These are phyloP conservation scores for Penicillium pancosmium DNA, from an alignment of 495 filamentous ascomycete genomes.

Conservation along the genomic window DNA sequence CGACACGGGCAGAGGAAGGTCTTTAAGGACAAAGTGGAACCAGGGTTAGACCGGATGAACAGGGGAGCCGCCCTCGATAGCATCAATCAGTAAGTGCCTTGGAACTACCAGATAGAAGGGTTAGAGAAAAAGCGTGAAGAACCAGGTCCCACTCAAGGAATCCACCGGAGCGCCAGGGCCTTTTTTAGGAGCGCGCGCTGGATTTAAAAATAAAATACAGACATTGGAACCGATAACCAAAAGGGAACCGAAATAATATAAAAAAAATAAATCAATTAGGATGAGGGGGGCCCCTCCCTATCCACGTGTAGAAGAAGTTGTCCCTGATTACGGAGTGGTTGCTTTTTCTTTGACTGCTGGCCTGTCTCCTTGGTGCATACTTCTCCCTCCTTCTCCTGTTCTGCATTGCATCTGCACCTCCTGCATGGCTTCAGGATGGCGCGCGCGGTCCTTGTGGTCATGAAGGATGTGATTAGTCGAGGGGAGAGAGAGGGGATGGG, in stretches of 20 bases:
- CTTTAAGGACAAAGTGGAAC: constrained; percentile 25
- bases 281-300: constrained; percentile 14
- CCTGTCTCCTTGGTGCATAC: neutral
- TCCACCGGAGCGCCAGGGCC: constrained; percentile 9
- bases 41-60: constrained; percentile 17
- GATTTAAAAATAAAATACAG: constrained; percentile 2
- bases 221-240: neutral
- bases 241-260: neutral
- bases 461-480: constrained; percentile 1
- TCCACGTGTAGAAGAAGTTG: constrained; percentile 26
- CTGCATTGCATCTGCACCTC: constrained; percentile 8
- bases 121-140: constrained; percentile 6
- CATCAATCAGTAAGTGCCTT: constrained; percentile 4
- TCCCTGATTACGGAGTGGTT: constrained; percentile 9
- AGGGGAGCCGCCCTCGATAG: constrained; percentile 24
- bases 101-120: constrained; percentile 2
- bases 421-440: constrained; percentile 6
- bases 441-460: neutral
- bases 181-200: constrained; percentile 1
- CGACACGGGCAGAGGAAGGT: constrained; percentile 14
- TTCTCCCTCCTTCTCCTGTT: neutral
- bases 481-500: constrained; percentile 5
- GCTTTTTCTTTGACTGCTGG: constrained; percentile 10
- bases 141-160: constrained; percentile 21
- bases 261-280: constrained; percentile 13